phyloP scores from a whole-genome alignment of 345 rosid species.

The Excoecaria agallocha region DNA sequence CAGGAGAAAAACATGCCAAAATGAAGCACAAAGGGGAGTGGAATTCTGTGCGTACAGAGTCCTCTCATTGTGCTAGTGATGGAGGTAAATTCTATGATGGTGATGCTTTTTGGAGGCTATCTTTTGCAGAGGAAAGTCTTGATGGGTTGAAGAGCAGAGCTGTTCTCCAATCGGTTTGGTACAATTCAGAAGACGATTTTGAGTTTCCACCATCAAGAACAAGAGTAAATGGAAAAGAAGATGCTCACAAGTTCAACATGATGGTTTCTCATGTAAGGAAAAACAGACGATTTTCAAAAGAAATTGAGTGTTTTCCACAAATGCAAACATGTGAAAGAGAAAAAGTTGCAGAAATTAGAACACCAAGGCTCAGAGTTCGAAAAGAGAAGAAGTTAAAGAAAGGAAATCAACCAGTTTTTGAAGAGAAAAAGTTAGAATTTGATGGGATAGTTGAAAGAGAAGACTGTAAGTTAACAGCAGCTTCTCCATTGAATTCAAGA shows the following conservation, averaged over 20 bases:
- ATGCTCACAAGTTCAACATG: conserved; percentile 38
- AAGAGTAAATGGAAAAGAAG: conserved; percentile 29
- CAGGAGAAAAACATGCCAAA: conserved; percentile 20
- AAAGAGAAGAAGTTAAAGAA: conserved; percentile 40
- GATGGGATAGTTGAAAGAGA: conserved; percentile 7
- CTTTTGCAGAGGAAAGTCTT: conserved; percentile 43
- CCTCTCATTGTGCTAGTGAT: conserved; percentile 19
- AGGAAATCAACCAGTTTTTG: conserved; percentile 30
- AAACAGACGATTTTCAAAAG: conserved; percentile 38
- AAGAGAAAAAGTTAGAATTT: conserved; percentile 31
- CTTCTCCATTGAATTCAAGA: conserved; percentile 22
- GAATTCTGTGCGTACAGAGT: conserved; percentile 28
- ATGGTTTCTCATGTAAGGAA: conserved; percentile 43
- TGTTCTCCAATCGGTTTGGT: conserved; percentile 24
- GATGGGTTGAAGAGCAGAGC: conserved; percentile 24
- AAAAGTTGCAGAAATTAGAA: conserved; percentile 43
- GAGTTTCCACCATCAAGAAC: conserved; percentile 23
- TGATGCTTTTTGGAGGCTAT: conserved; percentile 56
- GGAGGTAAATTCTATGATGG: conserved; percentile 40
- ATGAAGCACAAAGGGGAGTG: conserved; percentile 30
- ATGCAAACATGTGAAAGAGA: conserved; percentile 24
- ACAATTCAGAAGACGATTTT: conserved; percentile 31
- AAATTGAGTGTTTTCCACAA: conserved; percentile 28
- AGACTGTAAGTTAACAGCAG: conserved; percentile 23
- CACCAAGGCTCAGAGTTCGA: conserved; percentile 44